These are phyloP conservation scores for Citrullus amarus DNA, from an alignment of 306 rosid genomes.

Conservation along the genomic window DNA sequence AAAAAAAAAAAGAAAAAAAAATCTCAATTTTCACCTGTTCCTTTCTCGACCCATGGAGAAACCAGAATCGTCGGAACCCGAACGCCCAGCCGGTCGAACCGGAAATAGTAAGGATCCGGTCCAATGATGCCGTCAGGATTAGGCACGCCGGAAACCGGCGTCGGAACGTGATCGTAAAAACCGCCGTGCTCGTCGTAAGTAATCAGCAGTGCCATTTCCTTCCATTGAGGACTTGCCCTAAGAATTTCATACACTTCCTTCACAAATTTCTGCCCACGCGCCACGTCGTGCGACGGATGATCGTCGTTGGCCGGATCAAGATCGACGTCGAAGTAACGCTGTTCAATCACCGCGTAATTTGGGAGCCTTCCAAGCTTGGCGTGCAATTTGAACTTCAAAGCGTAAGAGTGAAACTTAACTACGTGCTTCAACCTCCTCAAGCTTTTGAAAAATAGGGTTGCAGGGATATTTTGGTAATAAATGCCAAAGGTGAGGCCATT, in stretches of 20 bases:
- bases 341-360: conserved; percentile 77
- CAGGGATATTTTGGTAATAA: conserved; percentile 87
- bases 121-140: conserved; percentile 85
- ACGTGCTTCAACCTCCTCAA: conserved; percentile 44
- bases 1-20: neutral
- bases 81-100: conserved; percentile 77
- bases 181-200: conserved; percentile 97
- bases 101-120: conserved; percentile 61
- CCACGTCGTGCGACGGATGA: conserved; percentile 94
- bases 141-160: conserved; percentile 69
- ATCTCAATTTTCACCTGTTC: conserved; percentile 39
- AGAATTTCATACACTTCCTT: conserved; percentile 82
- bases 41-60: conserved; percentile 89
- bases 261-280: conserved; percentile 68
- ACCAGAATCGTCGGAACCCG: conserved; percentile 73
- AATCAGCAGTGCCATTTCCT: conserved; percentile 70
- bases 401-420: conserved; percentile 42
- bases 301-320: conserved; percentile 77
- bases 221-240: conserved; percentile 90
- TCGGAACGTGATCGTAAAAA: conserved; percentile 82
- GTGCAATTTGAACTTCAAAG: conserved; percentile 46
- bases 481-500: conserved; percentile 50
- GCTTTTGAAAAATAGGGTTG: conserved; percentile 61
- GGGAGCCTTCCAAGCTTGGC: conserved; percentile 71
- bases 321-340: conserved; percentile 63